Evolutionary conservation across 1,139 yeast species (phyloP).

Genomic region (Yamadazyma atlantica): DNA sequence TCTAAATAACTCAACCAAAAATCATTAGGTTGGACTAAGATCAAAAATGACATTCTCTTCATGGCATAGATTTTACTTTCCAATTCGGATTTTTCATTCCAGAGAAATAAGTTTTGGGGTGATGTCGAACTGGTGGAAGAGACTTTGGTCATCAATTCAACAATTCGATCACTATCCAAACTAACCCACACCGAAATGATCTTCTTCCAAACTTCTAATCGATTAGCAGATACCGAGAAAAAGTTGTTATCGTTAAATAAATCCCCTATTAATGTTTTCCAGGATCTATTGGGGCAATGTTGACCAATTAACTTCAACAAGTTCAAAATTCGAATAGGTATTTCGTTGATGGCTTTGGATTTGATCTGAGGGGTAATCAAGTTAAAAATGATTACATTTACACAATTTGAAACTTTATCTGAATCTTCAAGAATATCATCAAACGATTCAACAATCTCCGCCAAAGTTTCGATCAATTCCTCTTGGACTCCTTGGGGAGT

Average conservation of each 20-base stretch:
- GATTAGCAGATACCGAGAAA: constrained; percentile 34
- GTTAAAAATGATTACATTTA: constrained; percentile 46
- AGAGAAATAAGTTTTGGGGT: constrained; percentile 62
- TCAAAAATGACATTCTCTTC: constrained; percentile 59
- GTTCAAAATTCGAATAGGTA: constrained; percentile 33
- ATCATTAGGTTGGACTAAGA: constrained; percentile 62
- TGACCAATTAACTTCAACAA: constrained; percentile 42
- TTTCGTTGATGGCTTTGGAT: constrained; percentile 30
- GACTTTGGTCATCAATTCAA: constrained; percentile 54
- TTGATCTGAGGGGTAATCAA: constrained; percentile 48
- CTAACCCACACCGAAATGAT: constrained; percentile 58
- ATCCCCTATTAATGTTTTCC: constrained; percentile 56
- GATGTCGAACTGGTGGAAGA: constrained; percentile 49
- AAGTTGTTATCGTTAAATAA: constrained; percentile 49
- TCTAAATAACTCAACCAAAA: constrained; percentile 49
- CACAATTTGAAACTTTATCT: constrained; percentile 47
- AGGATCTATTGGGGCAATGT: constrained; percentile 37
- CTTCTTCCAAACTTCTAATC: constrained; percentile 46
- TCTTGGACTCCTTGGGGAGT: constrained; percentile 23
- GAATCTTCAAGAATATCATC: constrained; percentile 47
- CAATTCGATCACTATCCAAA: constrained; percentile 56
- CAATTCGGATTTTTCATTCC: constrained; percentile 72
- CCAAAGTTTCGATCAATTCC: constrained; percentile 37
- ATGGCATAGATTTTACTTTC: constrained; percentile 49
- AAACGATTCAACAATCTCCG: constrained; percentile 39